Conservation (phyloP, 2,329 filamentous ascomycete genomes). For the Cladosporium oxysporum region DNA sequence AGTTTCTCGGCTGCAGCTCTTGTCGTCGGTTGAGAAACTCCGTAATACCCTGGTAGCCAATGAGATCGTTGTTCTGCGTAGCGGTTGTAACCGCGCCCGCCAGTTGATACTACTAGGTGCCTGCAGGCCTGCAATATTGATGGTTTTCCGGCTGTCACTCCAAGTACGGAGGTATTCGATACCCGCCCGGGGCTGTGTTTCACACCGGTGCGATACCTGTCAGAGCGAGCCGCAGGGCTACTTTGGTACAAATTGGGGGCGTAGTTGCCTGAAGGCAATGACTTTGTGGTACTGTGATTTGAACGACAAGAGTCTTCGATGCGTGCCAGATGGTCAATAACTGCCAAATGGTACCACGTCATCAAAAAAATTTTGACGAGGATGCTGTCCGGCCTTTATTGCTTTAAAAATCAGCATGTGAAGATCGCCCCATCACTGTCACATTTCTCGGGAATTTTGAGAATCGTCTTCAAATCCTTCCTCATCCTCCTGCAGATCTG, state of each 20-base stretch:
- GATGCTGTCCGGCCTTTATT: not conserved
- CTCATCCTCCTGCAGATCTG: not conserved
- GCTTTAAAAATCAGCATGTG: not conserved
- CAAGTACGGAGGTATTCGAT: not conserved
- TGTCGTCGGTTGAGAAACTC: no score
- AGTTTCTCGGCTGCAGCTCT: no score
- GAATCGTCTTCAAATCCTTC: not conserved
- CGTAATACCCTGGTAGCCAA: no score
- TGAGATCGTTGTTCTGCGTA: no score
- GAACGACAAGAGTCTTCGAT: not conserved
- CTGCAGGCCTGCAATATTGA: not conserved
- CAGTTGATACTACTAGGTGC: not conserved
- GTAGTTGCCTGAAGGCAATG: not conserved
- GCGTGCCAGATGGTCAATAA: not conserved
- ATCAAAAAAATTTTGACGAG: not conserved
- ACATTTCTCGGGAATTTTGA: not conserved
- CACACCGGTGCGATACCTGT: not conserved
- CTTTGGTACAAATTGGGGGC: not conserved
- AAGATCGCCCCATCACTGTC: not conserved
- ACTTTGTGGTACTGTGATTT: not conserved
- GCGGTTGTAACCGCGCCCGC: no score
- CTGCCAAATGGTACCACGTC: not conserved
- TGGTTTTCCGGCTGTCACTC: not conserved
- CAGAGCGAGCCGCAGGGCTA: not conserved
- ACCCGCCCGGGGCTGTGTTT: not conserved